Evolutionary conservation across 371 early-diverging fungal genomes (phyloP), one percentile per base, ranked within the genome.

Genomic region (Lichtheimia hyalospora): DNA sequence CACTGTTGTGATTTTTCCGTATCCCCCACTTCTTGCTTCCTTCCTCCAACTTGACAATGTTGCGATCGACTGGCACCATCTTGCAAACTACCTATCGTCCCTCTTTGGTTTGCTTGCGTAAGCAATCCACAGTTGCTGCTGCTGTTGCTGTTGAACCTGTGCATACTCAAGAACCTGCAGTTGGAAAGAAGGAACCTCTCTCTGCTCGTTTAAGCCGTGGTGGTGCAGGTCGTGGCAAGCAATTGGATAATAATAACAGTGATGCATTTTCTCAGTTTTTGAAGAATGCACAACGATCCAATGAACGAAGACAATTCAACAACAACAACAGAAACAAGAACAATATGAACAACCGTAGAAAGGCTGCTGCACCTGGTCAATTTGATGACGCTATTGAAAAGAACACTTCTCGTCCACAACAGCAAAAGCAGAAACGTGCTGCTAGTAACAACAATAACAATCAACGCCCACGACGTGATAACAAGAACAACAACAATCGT

Each of bases 221-320:
- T 23, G 78, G 78, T 52, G 54, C 71, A 49, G 78, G 78, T 42
- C 73, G 78, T 64, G 78, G 78, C 48, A 68, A 70, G 24, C 48
- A 58, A 13, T 34, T 68, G n/a, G 42, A 49, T 27, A 56, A 58
- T 7, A 46, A 34, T 21, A 61, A 43, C 13, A n/a, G 54, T 34
- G 78, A 77, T 70, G 70, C 74, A 10, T 73, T 77, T 49, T 58
- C 64, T 23, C 41, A 64, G n/a, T 77, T 77, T 44, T 60, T 77
- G 43, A 60, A 69, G 21, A 55, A 63, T 39, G 61, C 60, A 8
- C 52, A 64, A 52, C 43, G 14, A 54, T 25, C n/a, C 18, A 61
- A 62, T 42, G 40, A 23, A 25, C 53, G 50, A 48, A 34, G n/a
- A n/a, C 24, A 12, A 21, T 41, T n/a, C 14, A 57, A 53, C 56